Evolutionary conservation across 805 yeast genomes (phyloP), one percentile per base, ranked within the genome.

Genomic region (Candida ovalis): DNA sequence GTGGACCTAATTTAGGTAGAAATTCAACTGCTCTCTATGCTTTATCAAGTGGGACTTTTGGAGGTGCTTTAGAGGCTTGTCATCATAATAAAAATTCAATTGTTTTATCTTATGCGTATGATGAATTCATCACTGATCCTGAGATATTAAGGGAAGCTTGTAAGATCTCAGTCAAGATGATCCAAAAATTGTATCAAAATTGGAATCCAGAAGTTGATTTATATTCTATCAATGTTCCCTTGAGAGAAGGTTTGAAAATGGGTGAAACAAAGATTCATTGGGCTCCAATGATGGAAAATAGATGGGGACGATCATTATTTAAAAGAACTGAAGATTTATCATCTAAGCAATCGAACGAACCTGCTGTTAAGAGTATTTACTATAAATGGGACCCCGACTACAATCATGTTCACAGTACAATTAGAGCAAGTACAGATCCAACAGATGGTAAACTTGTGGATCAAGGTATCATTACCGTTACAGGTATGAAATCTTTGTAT

Each of bases 401-500:
- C 65, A 74, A 74, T 38, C 64, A 71, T 28, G 86, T 83, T 17
- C 80, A 80, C 56, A 69, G 74, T 35, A 71, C 77, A 2, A 77
- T 76, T 13, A 40, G 56, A 23, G 66, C 57, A 15, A 63, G 72
- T 15, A 55, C 64, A 3, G 62, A 63, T 1, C 80, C 81, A 46
- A 75, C 77, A 28, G 95, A 87, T 60, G 96, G 88, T 70, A 88
- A 88, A 70, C 96, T 89, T 49, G 96, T 96, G 59, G 87, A 88
- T 71, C 96, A 90, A 68, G 97, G 97, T 74, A 96, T 89, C 53
- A 86, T 89, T 69, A 88, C 96, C 56, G 91, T 90, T 59, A 89
- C 86, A 4, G 50, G 44, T 18, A 36, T 47, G 23, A 47, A 43
- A 27, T 47, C 50, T 3, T 10, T 47, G 23, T 44, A 19, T 19